Conservation (phyloP, 2,329 filamentous ascomycete species). For the Elsinoe ampelina region DNA sequence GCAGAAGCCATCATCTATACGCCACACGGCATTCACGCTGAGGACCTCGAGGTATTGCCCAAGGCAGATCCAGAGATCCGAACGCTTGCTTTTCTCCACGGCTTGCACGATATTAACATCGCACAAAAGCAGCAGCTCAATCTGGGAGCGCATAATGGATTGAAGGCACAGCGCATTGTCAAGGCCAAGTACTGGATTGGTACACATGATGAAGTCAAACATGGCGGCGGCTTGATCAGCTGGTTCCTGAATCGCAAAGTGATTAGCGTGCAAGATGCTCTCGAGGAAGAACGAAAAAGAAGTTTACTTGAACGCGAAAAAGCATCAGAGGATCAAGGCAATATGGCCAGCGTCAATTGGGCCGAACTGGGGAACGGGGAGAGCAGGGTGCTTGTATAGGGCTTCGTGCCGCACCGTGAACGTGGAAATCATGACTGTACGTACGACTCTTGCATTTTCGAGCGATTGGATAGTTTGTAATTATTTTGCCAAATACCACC, state of each 20-base stretch:
- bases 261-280: slow-evolving; percentile 38
- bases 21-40: slow-evolving; percentile 49
- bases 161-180: slow-evolving; percentile 45
- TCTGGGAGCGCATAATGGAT: slow-evolving; percentile 53
- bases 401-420: background rate
- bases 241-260: slow-evolving; percentile 39
- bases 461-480: background rate
- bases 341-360: slow-evolving; percentile 37
- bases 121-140: slow-evolving; percentile 48
- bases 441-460: background rate
- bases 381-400: slow-evolving; percentile 36
- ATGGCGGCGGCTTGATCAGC: slow-evolving; percentile 47
- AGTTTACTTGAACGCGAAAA: slow-evolving; percentile 34
- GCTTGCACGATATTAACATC: slow-evolving; percentile 52
- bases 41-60: slow-evolving; percentile 35
- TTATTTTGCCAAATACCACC: background rate
- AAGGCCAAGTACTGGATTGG: slow-evolving; percentile 54
- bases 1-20: slow-evolving; percentile 55
- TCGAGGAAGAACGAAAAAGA: slow-evolving; percentile 37
- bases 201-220: slow-evolving; percentile 57
- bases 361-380: slow-evolving; percentile 49
- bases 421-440: background rate
- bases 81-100: slow-evolving; percentile 53
- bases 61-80: slow-evolving; percentile 38
- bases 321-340: slow-evolving; percentile 23